Conservation (phyloP, 1,284 basidiomycete species). For the Xerocomus amazonicus region DNA sequence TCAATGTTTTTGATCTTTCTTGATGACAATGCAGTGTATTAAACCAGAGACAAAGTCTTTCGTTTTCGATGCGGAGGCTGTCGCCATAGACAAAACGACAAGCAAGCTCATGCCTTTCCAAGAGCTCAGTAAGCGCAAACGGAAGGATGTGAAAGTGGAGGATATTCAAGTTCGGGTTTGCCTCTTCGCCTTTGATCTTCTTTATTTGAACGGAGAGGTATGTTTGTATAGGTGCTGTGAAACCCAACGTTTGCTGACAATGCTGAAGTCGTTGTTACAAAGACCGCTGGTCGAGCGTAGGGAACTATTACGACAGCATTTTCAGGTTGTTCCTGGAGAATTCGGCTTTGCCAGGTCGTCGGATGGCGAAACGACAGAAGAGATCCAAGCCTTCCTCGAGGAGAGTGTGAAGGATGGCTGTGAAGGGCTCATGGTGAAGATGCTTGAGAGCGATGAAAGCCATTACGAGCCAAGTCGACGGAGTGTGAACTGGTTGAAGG, state of each 20-base stretch:
- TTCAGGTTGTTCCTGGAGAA: constrained; percentile 81
- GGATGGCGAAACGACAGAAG: constrained; percentile 87
- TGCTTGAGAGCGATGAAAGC: constrained; percentile 88
- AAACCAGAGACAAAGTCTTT: constrained; percentile 81
- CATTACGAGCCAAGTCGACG: constrained; percentile 94
- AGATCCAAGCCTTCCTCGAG: constrained; percentile 94
- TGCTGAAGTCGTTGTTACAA: constrained; percentile 58
- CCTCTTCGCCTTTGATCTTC: constrained; percentile 92
- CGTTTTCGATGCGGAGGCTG: constrained; percentile 94
- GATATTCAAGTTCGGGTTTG: constrained; percentile 96
- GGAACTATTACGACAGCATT: constrained; percentile 74
- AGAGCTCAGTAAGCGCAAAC: constrained; percentile 90
- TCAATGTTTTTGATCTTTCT: background rate
- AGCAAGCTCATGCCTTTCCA: constrained; percentile 94
- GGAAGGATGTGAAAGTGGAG: constrained; percentile 95
- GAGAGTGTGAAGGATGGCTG: constrained; percentile 97
- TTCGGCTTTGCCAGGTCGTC: constrained; percentile 92
- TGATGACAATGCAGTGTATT: constrained; percentile 61
- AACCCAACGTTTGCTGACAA: constrained; percentile 1
- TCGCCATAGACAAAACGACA: constrained; percentile 87
- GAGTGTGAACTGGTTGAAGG: constrained; percentile 98
- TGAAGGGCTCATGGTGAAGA: constrained; percentile 99
- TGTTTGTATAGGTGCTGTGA: constrained; percentile 18
- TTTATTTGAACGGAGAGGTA: constrained; percentile 93
- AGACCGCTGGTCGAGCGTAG: constrained; percentile 73